Percentiles rank a stretch among this genome's conserved stretches.
phyloP scores from a whole-genome alignment of 805 yeast genomes.

The Danielozyma ontarioensis region DNA sequence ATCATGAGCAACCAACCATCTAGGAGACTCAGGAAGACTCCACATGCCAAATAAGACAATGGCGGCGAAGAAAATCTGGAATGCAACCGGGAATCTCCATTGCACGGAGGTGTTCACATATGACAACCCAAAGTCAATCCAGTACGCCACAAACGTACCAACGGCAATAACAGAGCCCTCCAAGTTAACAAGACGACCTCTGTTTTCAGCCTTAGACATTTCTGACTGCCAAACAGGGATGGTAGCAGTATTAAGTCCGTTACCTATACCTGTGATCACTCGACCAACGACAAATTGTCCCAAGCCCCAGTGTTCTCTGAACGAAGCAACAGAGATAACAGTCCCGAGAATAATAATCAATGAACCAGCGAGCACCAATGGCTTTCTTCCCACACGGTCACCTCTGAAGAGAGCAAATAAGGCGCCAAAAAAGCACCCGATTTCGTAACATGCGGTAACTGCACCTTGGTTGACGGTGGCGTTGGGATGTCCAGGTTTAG shows the following conservation, averaged over 20 bases:
- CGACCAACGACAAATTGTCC: slow-evolving; percentile 37
- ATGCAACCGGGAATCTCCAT: slow-evolving; percentile 44
- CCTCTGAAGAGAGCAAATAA: slow-evolving; percentile 34
- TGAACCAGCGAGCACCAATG: slow-evolving; percentile 32
- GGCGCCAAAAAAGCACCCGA: slow-evolving; percentile 41
- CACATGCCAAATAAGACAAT: slow-evolving; percentile 12
- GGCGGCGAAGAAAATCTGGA: slow-evolving; percentile 21
- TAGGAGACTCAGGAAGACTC: slow-evolving; percentile 61
- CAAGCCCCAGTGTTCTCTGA: slow-evolving; percentile 35
- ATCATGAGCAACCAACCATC: slow-evolving; percentile 58
- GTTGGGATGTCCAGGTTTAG: slow-evolving; percentile 13
- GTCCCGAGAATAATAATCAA: slow-evolving; percentile 37
- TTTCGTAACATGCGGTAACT: slow-evolving; percentile 21
- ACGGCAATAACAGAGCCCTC: slow-evolving; percentile 52
- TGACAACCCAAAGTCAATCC: slow-evolving; percentile 63
- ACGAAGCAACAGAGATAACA: slow-evolving; percentile 32
- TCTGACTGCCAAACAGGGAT: slow-evolving; percentile 45
- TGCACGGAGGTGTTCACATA: slow-evolving; percentile 45
- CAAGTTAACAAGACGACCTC: slow-evolving; percentile 31
- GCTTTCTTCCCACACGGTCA: slow-evolving; percentile 40
- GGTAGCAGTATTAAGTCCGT: slow-evolving; percentile 38
- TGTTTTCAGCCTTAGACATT: slow-evolving; percentile 39
- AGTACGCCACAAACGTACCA: slow-evolving; percentile 41
- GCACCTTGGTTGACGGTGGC: slow-evolving; percentile 24
- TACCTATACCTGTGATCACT: slow-evolving; percentile 43